These are phyloP conservation scores for Aristolochia fimbriata DNA, from an alignment of 164 flowering plant species.

Conservation along the genomic window DNA sequence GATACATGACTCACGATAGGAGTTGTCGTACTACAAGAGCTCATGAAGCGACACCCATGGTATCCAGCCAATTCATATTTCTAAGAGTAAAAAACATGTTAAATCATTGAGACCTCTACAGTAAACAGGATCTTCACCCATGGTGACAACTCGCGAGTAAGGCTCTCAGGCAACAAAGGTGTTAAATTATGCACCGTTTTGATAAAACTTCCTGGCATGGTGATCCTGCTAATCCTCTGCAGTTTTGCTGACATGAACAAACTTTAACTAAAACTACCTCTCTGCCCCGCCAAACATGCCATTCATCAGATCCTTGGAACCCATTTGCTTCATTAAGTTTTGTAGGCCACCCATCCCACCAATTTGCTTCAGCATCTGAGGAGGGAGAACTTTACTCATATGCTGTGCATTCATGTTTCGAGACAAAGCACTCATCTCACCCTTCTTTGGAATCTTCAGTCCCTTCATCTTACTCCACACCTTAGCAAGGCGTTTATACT, in stretches of 20 bases:
- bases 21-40: too few relatives aligned
- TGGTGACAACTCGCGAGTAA: too few relatives aligned
- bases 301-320: conserved; percentile 74
- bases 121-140: too few relatives aligned
- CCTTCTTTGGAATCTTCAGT: conserved; percentile 90
- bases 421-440: conserved; percentile 88
- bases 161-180: too few relatives aligned
- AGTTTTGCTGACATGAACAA: neutral
- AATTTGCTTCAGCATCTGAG: conserved; percentile 88
- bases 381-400: conserved; percentile 95
- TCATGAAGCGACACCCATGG: too few relatives aligned
- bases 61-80: too few relatives aligned
- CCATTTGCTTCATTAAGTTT: conserved; percentile 95
- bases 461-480: conserved; percentile 98
- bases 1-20: too few relatives aligned
- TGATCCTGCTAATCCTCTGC: too few relatives aligned
- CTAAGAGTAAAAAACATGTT: too few relatives aligned
- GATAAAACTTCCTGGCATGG: too few relatives aligned
- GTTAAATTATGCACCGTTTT: too few relatives aligned
- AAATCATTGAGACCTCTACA: too few relatives aligned
- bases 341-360: conserved; percentile 97
- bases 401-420: conserved; percentile 93
- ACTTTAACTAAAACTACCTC: conserved; percentile 14
- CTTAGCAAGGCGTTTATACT: conserved; percentile 92
- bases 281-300: conserved; percentile 76